These are phyloP conservation scores for Nannizziopsis arthrosporioides DNA, from an alignment of 2,329 filamentous ascomycete genomes.

Conservation along the genomic window DNA sequence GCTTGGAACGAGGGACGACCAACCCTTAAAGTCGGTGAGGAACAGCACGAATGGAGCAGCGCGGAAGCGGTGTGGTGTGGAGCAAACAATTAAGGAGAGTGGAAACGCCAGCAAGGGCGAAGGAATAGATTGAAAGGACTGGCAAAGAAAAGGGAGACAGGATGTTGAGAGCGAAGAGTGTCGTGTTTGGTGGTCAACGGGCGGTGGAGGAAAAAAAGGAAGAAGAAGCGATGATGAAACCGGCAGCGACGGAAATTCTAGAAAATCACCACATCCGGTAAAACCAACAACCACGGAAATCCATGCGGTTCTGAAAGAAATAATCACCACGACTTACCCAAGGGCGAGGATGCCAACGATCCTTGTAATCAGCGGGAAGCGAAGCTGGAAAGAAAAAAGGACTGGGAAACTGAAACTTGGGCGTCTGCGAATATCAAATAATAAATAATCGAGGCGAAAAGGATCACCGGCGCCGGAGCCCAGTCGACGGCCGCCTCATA, in stretches of 20 bases:
- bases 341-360: no score
- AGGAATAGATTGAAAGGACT: no score
- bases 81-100: neutral
- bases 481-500: slow-evolving; percentile 6
- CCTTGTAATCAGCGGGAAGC: no score
- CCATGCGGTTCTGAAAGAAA: neutral
- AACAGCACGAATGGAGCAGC: neutral
- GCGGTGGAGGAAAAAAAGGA: neutral
- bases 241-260: slow-evolving; percentile 8
- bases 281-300: slow-evolving; percentile 4
- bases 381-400: no score
- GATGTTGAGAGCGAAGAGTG: neutral
- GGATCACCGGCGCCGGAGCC: neutral
- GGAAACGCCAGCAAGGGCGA: neutral
- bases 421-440: no score
- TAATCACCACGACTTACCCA: no score
- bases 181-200: neutral
- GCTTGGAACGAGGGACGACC: neutral
- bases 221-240: slow-evolving; percentile 8
- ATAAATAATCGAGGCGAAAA: neutral
- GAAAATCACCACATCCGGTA: slow-evolving; percentile 9
- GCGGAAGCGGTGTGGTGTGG: neutral
- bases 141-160: neutral
- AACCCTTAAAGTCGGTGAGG: neutral
- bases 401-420: no score